Base-by-base conservation (phyloP, 2,329 filamentous ascomycete species). In the Metarhizium album region DNA sequence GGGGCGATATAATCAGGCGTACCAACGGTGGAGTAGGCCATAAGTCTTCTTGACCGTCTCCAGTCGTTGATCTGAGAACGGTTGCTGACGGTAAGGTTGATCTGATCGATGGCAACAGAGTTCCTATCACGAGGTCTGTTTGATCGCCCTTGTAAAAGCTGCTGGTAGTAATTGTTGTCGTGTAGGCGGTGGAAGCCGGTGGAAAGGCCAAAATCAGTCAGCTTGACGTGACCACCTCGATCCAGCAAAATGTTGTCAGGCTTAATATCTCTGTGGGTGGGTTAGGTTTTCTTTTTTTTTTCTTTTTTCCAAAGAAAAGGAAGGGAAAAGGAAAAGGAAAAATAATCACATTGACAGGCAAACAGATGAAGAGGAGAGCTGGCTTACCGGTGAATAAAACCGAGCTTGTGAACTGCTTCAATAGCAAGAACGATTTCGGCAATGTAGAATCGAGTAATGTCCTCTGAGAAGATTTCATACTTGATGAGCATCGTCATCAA, bases 401-500 rank as follows among this genome's bases (percentile, higher is more conserved):
- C 93, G 57, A 97, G 79, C 68, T 95, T 95, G 71, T 98, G 93
- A 42, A 98, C 93, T 14, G 93, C 93, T 65, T 98, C 93, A 59
- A 98, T 97, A n/a, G 93, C 93, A 64, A 97, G 79, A 23, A 95
- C 88, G 61, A 97, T 91, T 69, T 98, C 91, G 23, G 93, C 93
- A 81, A 98, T 98, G 71, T 98, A 98, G 71, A 98, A 98, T 18
- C 93, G 83, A 29, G 93, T 98, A 59, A 98, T 97, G 59, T 98
- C 93, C 68, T 97, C 91, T 0, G 90, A 95, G 69, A 98, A 98
- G 67, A 98, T 96, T 68, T 98, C 93, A 64, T 98, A 98, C 77
- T 97, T 98, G 74, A 98, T 98, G 59, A 98, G 77, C 93, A 98
- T 98, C 3, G 93, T 98, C 93, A 98, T 98, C 67, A 98, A 70